Conservation (phyloP, 352 stramenopile genomes). For the Aphanomyces stellatus region DNA sequence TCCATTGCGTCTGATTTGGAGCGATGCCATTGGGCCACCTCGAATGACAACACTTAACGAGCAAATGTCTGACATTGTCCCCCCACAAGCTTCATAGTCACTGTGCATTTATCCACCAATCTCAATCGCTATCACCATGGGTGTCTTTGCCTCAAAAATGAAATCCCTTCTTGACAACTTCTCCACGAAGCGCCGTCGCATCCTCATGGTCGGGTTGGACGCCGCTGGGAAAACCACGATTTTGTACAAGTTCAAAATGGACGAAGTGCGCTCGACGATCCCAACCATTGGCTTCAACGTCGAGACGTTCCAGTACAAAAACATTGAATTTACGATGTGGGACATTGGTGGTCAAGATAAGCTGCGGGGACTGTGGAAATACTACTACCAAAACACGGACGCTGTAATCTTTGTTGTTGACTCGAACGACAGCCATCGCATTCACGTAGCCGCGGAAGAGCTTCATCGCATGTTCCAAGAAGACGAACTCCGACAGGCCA, state of each 20-base stretch:
- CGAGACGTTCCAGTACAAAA: slow-evolving; percentile 20
- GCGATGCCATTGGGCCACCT: no score
- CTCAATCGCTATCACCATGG: no score
- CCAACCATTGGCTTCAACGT: slow-evolving; percentile 24
- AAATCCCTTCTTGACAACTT: no score
- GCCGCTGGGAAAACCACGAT: slow-evolving; percentile 22
- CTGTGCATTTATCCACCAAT: no score
- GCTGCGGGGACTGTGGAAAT: slow-evolving; percentile 11
- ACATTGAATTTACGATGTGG: slow-evolving; percentile 22
- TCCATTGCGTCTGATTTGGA: no score
- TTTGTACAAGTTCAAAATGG: slow-evolving; percentile 19
- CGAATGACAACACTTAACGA: no score
- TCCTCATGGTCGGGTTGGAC: slow-evolving; percentile 24
- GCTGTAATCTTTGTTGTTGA: slow-evolving; percentile 24
- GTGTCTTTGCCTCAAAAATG: no score
- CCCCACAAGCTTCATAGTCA: no score
- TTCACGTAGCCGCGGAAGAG: slow-evolving; percentile 16
- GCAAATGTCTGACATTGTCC: no score
- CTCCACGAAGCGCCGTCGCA: no score
- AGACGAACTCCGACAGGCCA: slow-evolving; percentile 5
- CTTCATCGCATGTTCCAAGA: slow-evolving; percentile 5
- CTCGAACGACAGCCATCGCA: slow-evolving; percentile 21
- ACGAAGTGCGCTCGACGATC: slow-evolving; percentile 16
- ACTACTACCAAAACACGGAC: slow-evolving; percentile 13
- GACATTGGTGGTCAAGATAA: slow-evolving; percentile 23